phyloP scores from a whole-genome alignment of 1,284 basidiomycete genomes.

The Trichosporon faecale region DNA sequence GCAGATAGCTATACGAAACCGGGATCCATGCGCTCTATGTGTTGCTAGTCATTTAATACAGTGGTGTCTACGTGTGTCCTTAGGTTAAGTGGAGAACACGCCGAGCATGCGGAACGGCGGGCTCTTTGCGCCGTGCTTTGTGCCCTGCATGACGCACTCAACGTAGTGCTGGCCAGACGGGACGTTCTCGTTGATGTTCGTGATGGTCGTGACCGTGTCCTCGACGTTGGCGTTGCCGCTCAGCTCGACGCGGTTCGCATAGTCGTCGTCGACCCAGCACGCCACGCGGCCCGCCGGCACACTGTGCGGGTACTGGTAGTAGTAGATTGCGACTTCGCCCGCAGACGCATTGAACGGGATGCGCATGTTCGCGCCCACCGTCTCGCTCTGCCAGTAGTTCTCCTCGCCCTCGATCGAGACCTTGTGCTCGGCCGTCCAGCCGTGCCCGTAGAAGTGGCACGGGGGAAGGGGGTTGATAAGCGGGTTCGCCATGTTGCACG shows the following conservation, averaged over 20 bases:
- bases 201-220: conserved; percentile 56
- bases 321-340: conserved; percentile 57
- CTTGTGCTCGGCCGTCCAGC: conserved; percentile 78
- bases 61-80: background rate
- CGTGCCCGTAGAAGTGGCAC: conserved; percentile 81
- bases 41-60: no score
- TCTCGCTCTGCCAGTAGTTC: conserved; percentile 73
- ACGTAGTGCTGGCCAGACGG: conserved; percentile 75
- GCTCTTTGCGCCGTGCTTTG: conserved; percentile 63
- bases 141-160: conserved; percentile 72
- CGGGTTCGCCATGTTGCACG: conserved; percentile 88
- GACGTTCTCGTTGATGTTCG: conserved; percentile 74
- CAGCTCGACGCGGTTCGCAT: conserved; percentile 53
- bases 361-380: conserved; percentile 70
- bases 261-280: conserved; percentile 59
- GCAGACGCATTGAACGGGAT: conserved; percentile 57
- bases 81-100: conserved; percentile 52
- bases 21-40: conserved; percentile 1
- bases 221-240: conserved; percentile 53
- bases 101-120: conserved; percentile 80
- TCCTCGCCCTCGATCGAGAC: conserved; percentile 56
- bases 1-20: background rate
- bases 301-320: conserved; percentile 53
- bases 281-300: conserved; percentile 53
- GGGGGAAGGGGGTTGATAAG: conserved; percentile 88